Evolutionary conservation across 108 stramenopile species (phyloP), one percentile per base, ranked within the genome.

Genomic region (Pseudonitzschia multiseries): DNA sequence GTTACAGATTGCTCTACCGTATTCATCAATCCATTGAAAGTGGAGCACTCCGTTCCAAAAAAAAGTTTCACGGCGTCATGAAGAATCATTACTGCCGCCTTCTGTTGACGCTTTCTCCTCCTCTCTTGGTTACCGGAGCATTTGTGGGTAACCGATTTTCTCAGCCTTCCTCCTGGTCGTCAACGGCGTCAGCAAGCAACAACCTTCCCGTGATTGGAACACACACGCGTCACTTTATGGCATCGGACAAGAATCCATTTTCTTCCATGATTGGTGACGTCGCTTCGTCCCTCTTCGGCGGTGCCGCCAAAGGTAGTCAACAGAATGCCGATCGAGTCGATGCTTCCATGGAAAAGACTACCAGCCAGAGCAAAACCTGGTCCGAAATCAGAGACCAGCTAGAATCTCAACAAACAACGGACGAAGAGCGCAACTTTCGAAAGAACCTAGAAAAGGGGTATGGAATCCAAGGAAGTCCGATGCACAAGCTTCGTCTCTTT

Each of bases 401-500:
- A 13, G 78, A 76, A 68, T 69, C 78, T 15, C 71, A 76, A 48
- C 84, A 88, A 71, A 40, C 61, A 18, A 87, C 84, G 29, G 63
- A 59, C 20, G 83, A 89, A 36, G 91, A 92, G 74, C 66, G 78
- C 17, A 64, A 72, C 40, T 93, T 93, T 80, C 89, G 93, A 20
- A 24, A 54, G 46, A 85, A 84, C 74, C 56, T 93, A 14, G 59
- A 42, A 33, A 81, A 72, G 70, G 93, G 93, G 66, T 76, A 81
- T 50, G 93, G 93, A n/a, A 65, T 69, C 5, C 29, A 59, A 9
- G 82, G 78, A 53, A 88, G 87, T 24, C 93, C 93, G 8, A 44
- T 94, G 72, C 83, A 94, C 72, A 85, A 73, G 42, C 66, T 94
- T 20, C 89, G 96, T 59, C 72, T 95, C 20, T 97, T 84, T 72